A percentile compares a stretch with the other conserved stretches of the same genome.
Evolutionary conservation across 768 basidiomycete genomes (phyloP).

Genomic region (Russula earlei): DNA sequence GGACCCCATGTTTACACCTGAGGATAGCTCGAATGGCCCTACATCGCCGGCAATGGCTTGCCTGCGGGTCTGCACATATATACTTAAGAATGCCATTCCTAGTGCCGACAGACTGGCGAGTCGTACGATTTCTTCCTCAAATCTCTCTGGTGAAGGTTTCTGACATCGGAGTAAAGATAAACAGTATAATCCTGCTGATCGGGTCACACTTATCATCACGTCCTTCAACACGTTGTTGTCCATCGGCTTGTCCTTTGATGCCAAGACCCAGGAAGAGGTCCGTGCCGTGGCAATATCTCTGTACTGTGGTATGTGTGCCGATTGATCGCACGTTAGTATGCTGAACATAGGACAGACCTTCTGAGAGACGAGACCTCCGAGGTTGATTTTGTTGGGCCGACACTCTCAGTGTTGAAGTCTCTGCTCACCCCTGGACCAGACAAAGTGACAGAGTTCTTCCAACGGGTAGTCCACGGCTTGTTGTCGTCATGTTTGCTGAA

Average conservation of each 20-base stretch:
- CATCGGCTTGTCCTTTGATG: slow-evolving; percentile 48
- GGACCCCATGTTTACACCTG: neutral
- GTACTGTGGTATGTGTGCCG: slow-evolving; percentile 51
- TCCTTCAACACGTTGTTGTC: slow-evolving; percentile 54
- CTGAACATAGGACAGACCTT: slow-evolving; percentile 41
- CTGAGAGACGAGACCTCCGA: slow-evolving; percentile 80
- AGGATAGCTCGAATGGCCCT: slow-evolving; percentile 1
- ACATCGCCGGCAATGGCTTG: slow-evolving; percentile 42
- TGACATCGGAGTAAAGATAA: slow-evolving; percentile 32
- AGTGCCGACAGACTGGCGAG: slow-evolving; percentile 40
- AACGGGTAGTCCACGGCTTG: slow-evolving; percentile 61
- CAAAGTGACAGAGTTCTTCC: slow-evolving; percentile 43
- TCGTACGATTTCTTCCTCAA: slow-evolving; percentile 31
- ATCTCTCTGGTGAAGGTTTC: neutral
- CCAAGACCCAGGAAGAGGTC: slow-evolving; percentile 59
- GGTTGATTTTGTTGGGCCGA: slow-evolving; percentile 71
- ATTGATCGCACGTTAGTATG: neutral
- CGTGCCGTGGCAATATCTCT: slow-evolving; percentile 70
- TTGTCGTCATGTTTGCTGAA: slow-evolving; percentile 80
- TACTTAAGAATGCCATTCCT: slow-evolving; percentile 64
- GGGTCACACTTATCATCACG: slow-evolving; percentile 52
- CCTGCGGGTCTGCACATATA: slow-evolving; percentile 72
- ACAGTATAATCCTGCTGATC: slow-evolving; percentile 36
- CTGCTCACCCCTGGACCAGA: slow-evolving; percentile 50
- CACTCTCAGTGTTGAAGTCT: slow-evolving; percentile 68